Evolutionary conservation across 2,329 filamentous ascomycete species (phyloP).

Genomic region (Phoma herbarum): DNA sequence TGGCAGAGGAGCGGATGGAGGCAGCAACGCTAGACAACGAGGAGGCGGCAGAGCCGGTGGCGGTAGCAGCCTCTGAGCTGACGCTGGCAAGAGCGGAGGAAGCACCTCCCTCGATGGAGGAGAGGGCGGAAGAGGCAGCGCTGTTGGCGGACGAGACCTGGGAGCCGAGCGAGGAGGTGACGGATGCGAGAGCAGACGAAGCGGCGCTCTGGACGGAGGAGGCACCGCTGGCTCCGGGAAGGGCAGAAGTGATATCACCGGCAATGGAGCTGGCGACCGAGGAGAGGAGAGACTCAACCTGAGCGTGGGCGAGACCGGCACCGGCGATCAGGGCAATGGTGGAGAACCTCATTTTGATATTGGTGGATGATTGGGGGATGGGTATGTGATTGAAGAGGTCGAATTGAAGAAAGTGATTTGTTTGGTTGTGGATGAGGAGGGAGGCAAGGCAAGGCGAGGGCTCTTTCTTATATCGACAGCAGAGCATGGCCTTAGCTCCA

Average conservation of each 20-base stretch:
- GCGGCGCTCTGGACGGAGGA: constrained; percentile 3
- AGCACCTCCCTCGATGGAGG: constrained; percentile 24
- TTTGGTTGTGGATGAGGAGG: constrained; percentile 24
- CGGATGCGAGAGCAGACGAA: neutral
- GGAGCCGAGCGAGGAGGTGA: constrained; percentile 21
- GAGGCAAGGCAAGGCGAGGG: constrained; percentile 25
- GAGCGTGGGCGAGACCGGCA: constrained; percentile 41
- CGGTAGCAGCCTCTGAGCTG: constrained; percentile 24
- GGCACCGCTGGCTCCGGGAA: constrained; percentile 22
- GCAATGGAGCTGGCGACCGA: constrained; percentile 32
- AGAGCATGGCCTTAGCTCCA: constrained; percentile 24
- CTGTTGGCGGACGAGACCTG: constrained; percentile 21
- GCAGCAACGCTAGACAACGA: constrained; percentile 15
- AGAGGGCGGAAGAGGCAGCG: constrained; percentile 22
- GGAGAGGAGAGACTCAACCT: constrained; percentile 39
- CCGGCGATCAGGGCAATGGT: constrained; percentile 42
- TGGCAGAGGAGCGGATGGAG: constrained; percentile 7
- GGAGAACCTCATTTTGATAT: constrained; percentile 50
- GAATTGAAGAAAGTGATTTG: constrained; percentile 23
- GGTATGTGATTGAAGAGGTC: constrained; percentile 16
- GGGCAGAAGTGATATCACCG: constrained; percentile 20
- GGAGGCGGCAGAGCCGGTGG: constrained; percentile 14
- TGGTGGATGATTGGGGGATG: constrained; percentile 11
- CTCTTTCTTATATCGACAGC: constrained; percentile 30
- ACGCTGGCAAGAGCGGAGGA: constrained; percentile 30